phyloP scores from a whole-genome alignment of 495 filamentous ascomycete species.

The Patellaria atrata region DNA sequence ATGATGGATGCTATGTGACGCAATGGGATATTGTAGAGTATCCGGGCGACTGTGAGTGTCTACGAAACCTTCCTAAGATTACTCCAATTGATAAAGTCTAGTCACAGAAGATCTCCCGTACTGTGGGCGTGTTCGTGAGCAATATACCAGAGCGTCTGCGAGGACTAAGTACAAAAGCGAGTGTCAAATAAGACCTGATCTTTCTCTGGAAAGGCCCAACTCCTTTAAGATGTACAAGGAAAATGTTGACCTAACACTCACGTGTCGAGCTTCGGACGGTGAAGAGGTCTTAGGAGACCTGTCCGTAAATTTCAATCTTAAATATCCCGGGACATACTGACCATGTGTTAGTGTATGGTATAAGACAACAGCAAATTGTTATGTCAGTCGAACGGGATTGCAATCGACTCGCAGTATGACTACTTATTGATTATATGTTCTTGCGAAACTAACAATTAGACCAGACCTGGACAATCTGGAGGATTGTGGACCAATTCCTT shows the following conservation, averaged over 20 bases:
- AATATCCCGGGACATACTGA: neutral
- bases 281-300: conserved; percentile 13
- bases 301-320: conserved; percentile 4
- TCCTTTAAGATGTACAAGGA: conserved; percentile 8
- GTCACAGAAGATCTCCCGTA: conserved; percentile 11
- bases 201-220: conserved; percentile 12
- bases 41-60: conserved; percentile 13
- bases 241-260: conserved; percentile 13
- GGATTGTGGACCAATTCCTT: conserved; percentile 16
- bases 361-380: conserved; percentile 19
- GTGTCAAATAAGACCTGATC: conserved; percentile 9
- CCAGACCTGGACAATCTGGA: conserved; percentile 12
- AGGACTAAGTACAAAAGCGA: conserved; percentile 14
- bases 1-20: conserved; percentile 16
- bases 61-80: neutral
- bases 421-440: too few species aligned
- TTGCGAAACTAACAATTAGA: conserved; percentile 7
- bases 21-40: conserved; percentile 16
- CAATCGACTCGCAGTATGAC: too few species aligned
- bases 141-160: conserved; percentile 10
- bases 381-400: conserved; percentile 12
- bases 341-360: conserved; percentile 8
- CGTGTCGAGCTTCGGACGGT: conserved; percentile 15
- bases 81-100: neutral
- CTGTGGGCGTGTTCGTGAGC: conserved; percentile 11